Conservation (phyloP, 139 green algal species). For the Mychonastes homosphaera region DNA sequence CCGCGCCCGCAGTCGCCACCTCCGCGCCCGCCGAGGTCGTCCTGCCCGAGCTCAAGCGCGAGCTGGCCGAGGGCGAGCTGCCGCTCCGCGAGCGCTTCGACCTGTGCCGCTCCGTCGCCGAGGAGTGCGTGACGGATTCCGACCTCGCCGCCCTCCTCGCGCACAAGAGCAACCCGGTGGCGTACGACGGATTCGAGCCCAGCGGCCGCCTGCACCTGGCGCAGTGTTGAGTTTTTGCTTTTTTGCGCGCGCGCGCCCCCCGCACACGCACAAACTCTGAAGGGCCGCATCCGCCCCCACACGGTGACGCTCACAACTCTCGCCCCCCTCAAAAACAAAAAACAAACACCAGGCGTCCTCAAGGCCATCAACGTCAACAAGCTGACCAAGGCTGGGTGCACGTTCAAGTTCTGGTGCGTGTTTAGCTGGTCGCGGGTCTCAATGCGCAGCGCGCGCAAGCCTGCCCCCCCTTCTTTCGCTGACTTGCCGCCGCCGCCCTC, state of each 20-base stretch:
- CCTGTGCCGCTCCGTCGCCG: constrained; percentile 66
- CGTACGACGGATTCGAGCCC: constrained; percentile 98
- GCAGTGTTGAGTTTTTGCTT: constrained; percentile 30
- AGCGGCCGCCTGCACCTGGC: constrained; percentile 98
- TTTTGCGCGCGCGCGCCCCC: not conserved
- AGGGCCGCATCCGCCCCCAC: too few relatives aligned
- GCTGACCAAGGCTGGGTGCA: constrained; percentile 82
- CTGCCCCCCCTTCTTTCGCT: constrained; percentile 31
- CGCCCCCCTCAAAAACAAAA: too few relatives aligned
- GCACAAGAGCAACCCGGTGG: constrained; percentile 73
- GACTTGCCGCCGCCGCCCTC: constrained; percentile 81
- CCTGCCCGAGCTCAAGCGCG: too few relatives aligned
- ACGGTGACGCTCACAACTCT: too few relatives aligned
- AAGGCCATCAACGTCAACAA: constrained; percentile 99
- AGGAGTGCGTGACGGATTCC: constrained; percentile 90
- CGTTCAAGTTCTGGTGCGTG: constrained; percentile 90
- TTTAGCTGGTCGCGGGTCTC: not conserved
- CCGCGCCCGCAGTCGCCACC: too few relatives aligned
- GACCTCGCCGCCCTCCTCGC: constrained; percentile 80
- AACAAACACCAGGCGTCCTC: too few relatives aligned
- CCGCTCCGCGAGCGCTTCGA: constrained; percentile 77
- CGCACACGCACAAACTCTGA: not conserved
- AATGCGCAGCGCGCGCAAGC: not conserved
- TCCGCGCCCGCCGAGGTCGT: too few relatives aligned
- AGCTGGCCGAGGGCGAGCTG: constrained; percentile 25